Evolutionary conservation across 768 basidiomycete genomes (phyloP), one percentile per base, ranked within the genome.

Genomic region (Porphyrellus cyaneotinctus): DNA sequence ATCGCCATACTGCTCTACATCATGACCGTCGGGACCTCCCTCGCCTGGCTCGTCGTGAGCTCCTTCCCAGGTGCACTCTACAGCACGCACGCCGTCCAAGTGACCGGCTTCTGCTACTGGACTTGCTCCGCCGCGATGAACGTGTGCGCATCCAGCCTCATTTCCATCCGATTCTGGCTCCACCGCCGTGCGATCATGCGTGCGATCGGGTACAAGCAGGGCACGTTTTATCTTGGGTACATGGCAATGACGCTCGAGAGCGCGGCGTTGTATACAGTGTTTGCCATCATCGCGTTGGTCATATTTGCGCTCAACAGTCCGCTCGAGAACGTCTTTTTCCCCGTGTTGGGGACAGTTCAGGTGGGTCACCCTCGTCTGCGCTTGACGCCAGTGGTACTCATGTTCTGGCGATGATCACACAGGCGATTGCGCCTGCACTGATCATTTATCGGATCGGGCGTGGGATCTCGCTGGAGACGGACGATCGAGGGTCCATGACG

Each of bases 241-340:
- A 60, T 66, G 61, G 52, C 61, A 2, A 60, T 64, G 64, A 60
- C 61, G 20, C 58, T 64, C 39, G 63, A 64, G 49, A 64, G 63
- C 49, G 63, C 63, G 0, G 0, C 50, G 43, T 28, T 64, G 30
- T 64, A 64, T 22, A 57, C 63, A 0, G 28, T 26, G 18, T 58
- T 56, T 7, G 54, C 17, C 14, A 31, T 63, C 22, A 12, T 58
- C 2, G 52, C 56, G 1, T 11, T 66, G 36, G 28, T 54, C 1
- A 51, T 54, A 13, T 64, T 66, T 14, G 17, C 32, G 41, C 8
- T 46, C 18, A 63, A 64, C 35, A 64, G 61, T 15, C 63, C 64
- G 15, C 58, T 66, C 36, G 49, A 49, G 43, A 63, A 60, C 26
- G 43, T 64, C 15, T 63, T 66, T 3, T 60, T 66, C 41, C 64